Evolutionary conservation across 2,329 filamentous ascomycete genomes (phyloP), one percentile per base, ranked within the genome.

Genomic region (Colletotrichum somersetense): DNA sequence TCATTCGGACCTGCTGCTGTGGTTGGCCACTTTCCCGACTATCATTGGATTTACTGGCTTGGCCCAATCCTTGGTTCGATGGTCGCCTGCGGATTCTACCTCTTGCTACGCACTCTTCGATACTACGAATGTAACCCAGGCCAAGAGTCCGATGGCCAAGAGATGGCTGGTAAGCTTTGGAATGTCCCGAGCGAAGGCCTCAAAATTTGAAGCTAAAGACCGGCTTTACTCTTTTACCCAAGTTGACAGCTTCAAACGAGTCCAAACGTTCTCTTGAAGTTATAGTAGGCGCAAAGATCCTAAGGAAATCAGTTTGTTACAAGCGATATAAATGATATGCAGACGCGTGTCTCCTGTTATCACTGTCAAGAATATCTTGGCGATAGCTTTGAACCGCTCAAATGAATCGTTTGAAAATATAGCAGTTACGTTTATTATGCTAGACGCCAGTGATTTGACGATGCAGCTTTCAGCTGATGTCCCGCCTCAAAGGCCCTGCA

Each of bases 31-130:
- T 87, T 88, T 75, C 78, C 80, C 1, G 75, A 76, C 20, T 86
- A 88, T 76, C 84, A 86, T 66, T 88, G 86, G 86, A 87, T 88
- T 75, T 88, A 87, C 79, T 88, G 86, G 84, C 75, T 89, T 14
- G 88, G 87, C 0, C 88, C 88, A 1, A 78, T 84, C 12, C 78
- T 88, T 62, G 88, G 88, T 0, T 76, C 85, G 0, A 62, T 86
- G 7, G 77, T 89, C 18, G 87, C 88, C 1, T 84, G 81, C n/a
- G 80, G 72, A 10, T 81, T 88, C 26, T 90, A 88, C 79, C 83
- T 82, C 70, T 73, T 87, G 3, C 79, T 90, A 66, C 88, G 87
- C 77, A 77, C 80, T 40, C 80, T 89, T 42, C 83, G 89, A 66
- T 89, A 89, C 77, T 80, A 85, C 74, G 85, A 81, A 16, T 83